Evolutionary conservation across 345 rosid species (phyloP), one percentile per base, ranked within the genome.

Genomic region (Iberis pinnata): DNA sequence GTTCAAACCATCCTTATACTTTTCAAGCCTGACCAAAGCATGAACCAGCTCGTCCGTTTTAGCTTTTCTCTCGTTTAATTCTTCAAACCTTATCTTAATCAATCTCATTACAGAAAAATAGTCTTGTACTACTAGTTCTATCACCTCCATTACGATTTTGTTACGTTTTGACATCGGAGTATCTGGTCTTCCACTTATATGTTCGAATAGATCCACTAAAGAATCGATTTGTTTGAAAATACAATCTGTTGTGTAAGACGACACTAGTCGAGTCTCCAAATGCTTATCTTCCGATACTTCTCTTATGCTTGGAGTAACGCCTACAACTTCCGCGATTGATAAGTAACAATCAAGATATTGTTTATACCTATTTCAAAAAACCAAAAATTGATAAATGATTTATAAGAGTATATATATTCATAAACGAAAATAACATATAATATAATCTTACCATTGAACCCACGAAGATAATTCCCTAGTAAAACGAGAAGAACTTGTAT

Each of bases 281-380:
- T 32, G 22, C 17, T 37, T 63, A 13, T 63, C 47, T 43, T 52
- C 48, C 6, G 25, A 18, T 1, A 3, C 46, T 8, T 45, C 48
- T 26, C 45, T 44, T 37, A 53, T 43, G 17, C 37, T 44, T 18
- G 54, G 60, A 3, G 14, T 13, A 14, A 46, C 35, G 41, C 68
- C 68, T 54, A 63, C 11, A 11, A 20, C 41, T 38, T 45, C 55
- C 24, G 48, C 61, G 29, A 5, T 54, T 10, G 6, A 26, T 13
- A 53, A 26, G 8, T 45, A 45, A 63, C 60, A 36, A 53, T 37
- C 53, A 18, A 63, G 22, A 53, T 53, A 63, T 18, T 45, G 32
- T 45, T 63, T 53, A 54, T 53, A 63, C 68, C 68, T 63, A 45
- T 37, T n/a, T n/a, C n/a, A n/a, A n/a, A 37, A 37, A 13, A 14